These are phyloP conservation scores for Nissolia schottii DNA, from an alignment of 306 rosid genomes.

Conservation along the genomic window DNA sequence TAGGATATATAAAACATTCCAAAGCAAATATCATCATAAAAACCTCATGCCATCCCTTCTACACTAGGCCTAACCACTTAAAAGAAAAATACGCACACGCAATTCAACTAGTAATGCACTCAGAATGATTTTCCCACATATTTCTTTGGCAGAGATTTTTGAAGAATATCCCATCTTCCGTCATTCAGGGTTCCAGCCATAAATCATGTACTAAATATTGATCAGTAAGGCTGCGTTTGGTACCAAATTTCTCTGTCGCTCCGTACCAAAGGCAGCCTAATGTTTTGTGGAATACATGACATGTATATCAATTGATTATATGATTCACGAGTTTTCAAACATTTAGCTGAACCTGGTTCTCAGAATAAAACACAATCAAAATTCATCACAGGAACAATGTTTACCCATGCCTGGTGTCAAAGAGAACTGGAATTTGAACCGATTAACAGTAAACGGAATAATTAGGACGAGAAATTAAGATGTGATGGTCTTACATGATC, in stretches of 20 bases:
- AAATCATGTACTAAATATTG: background rate
- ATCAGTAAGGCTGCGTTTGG: no score
- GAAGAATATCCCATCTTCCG: background rate
- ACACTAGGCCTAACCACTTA: background rate
- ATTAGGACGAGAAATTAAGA: background rate
- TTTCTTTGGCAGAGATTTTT: background rate
- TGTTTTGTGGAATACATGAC: background rate
- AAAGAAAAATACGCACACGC: background rate
- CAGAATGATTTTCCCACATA: background rate
- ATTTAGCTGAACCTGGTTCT: background rate
- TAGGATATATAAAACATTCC: background rate
- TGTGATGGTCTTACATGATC: constrained; percentile 64
- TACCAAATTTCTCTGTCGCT: no score
- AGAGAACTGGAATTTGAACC: background rate
- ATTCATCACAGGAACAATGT: background rate
- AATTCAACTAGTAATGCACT: background rate
- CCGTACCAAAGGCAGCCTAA: no score
- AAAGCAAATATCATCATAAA: background rate
- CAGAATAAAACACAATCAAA: background rate
- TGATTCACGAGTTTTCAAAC: background rate
- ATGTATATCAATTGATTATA: background rate
- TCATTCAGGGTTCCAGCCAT: background rate
- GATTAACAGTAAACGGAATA: background rate
- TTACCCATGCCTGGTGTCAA: background rate
- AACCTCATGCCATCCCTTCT: background rate